phyloP scores from a whole-genome alignment of 495 filamentous ascomycete species.

The Neurospora terricola region DNA sequence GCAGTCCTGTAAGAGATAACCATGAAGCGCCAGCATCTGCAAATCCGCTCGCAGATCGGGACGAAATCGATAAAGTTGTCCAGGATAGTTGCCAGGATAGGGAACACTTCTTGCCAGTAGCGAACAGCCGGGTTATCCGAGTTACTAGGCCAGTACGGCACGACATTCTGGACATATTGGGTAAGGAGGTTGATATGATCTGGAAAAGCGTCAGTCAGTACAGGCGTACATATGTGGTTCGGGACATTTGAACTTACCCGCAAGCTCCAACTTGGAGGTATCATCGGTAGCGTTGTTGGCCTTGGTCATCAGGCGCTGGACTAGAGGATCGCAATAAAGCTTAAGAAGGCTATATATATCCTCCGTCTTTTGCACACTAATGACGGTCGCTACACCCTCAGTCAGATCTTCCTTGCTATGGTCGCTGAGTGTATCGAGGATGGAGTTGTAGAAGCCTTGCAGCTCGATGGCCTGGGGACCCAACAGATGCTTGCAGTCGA shows the following conservation, averaged over 20 bases:
- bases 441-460: constrained; percentile 82
- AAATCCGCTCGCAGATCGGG: constrained; percentile 87
- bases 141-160: constrained; percentile 61
- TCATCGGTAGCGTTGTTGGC: constrained; percentile 79
- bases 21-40: constrained; percentile 92
- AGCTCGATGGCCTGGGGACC: constrained; percentile 70
- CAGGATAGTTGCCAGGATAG: constrained; percentile 70
- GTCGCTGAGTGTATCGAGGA: constrained; percentile 72
- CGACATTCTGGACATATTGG: constrained; percentile 71
- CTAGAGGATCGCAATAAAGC: constrained; percentile 87
- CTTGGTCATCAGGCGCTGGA: constrained; percentile 73
- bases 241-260: constrained; percentile 46
- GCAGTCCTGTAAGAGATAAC: constrained; percentile 88
- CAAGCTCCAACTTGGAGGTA: constrained; percentile 67
- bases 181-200: constrained; percentile 90
- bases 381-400: constrained; percentile 84
- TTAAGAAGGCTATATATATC: constrained; percentile 78
- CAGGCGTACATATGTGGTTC: not conserved
- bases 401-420: constrained; percentile 91
- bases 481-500: constrained; percentile 81
- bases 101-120: constrained; percentile 90
- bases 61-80: constrained; percentile 74
- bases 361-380: constrained; percentile 71
- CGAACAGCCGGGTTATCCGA: constrained; percentile 84
- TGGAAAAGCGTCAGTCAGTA: constrained; percentile 25